These are phyloP conservation scores for Starmera quercuum DNA, from an alignment of 805 yeast genomes.

Conservation along the genomic window DNA sequence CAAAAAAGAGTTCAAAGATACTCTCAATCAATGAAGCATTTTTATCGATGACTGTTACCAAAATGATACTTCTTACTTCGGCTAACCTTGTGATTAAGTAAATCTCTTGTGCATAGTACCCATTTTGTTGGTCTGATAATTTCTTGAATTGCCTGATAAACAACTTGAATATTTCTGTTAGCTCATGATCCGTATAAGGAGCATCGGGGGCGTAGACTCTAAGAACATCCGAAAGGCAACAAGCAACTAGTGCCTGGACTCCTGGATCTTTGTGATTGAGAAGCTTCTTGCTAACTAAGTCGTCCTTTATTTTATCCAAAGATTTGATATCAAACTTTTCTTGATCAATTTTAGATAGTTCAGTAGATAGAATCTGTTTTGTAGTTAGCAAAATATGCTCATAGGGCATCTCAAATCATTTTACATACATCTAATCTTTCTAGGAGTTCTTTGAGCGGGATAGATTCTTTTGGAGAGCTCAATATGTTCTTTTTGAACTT, in stretches of 20 bases:
- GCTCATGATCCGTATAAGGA: constrained; percentile 62
- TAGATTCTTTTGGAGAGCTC: constrained; percentile 48
- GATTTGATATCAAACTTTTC: constrained; percentile 43
- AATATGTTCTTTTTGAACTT: constrained; percentile 40
- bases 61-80: constrained; percentile 66
- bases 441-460: constrained; percentile 55
- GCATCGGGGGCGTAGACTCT: constrained; percentile 86
- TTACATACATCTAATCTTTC: constrained; percentile 39
- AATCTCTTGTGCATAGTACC: constrained; percentile 55
- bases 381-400: constrained; percentile 6
- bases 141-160: constrained; percentile 56
- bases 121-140: constrained; percentile 46
- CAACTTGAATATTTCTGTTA: constrained; percentile 58
- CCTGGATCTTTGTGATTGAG: constrained; percentile 56
- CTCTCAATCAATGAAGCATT: constrained; percentile 44
- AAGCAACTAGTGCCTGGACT: constrained; percentile 60
- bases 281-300: constrained; percentile 51
- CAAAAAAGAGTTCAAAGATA: constrained; percentile 58
- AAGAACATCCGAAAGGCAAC: constrained; percentile 69
- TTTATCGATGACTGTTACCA: constrained; percentile 68
- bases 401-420: neutral
- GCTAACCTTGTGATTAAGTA: constrained; percentile 62
- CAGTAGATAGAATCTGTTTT: constrained; percentile 43
- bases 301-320: constrained; percentile 37
- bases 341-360: constrained; percentile 56